Base-by-base conservation (phyloP, 1,284 basidiomycete genomes). In the Sanghuangporus sanghuang region DNA sequence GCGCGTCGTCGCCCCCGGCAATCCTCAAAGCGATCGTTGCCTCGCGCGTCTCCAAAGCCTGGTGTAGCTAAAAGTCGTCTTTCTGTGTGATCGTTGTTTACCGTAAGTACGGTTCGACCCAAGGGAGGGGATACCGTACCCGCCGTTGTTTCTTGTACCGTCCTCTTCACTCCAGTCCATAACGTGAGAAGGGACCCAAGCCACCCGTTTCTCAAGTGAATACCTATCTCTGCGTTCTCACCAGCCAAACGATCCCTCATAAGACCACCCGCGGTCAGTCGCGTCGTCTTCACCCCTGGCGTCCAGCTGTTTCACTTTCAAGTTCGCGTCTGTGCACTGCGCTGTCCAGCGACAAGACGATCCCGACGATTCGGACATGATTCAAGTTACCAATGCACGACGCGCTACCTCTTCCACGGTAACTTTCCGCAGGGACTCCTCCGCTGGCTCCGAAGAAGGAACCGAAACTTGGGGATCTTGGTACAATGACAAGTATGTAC, bases 391-490 rank as follows among this genome's bases (percentile, higher is more conserved):
- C 23, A 66, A 63, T 40, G 61, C 61, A 39, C 48, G 64, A 21
- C 61, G 61, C 40, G 38, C 53, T 3, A 66, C 61, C 64, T 35
- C 64, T 14, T 49, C 64, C 18, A 21, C 63, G 40, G 52, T 50
- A 16, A 50, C 61, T 32, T 53, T 60, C 35, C 56, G 55, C 8
- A 49, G 46, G 9, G 63, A 59, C 44, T 52, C 63, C 21, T 9
- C 11, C 18, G 39, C 46, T 46, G 52, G 27, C 52, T 38, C 49
- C 18, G 49, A 27, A 18, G 64, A 63, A 39, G 60, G 54, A 38
- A 18, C 49, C 42, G 64, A 66, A 38, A 61, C 63, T 44, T 66
- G 64, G 64, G 64, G 61, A 21, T 54, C 61, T 6, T 66, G 64
- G 64, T 63, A 49, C 50, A 61, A 61, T 57, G 56, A 57, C 61